A percentile compares a stretch with the other conserved stretches of the same genome.
Conservation (phyloP, 2,329 filamentous ascomycete species). For the Nigrospora osmanthi region DNA sequence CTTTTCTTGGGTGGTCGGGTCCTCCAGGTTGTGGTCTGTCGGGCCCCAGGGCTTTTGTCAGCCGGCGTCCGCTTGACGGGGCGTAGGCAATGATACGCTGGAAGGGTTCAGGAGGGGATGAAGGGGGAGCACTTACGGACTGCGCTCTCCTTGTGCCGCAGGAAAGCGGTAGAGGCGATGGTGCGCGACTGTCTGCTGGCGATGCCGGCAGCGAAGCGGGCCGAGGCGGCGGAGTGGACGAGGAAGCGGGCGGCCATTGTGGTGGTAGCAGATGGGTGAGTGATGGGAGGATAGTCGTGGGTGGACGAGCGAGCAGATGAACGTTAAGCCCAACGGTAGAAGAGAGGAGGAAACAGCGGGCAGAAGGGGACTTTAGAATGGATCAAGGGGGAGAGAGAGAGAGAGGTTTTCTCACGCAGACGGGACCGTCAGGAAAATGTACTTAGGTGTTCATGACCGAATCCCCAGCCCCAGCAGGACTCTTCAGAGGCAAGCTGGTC, state of each 20-base stretch:
- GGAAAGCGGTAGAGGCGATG: conserved; percentile 5
- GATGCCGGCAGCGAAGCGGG: conserved; percentile 1
- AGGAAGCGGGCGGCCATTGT: conserved; percentile 6
- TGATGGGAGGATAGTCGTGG: too few species aligned
- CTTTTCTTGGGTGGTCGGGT: conserved; percentile 24
- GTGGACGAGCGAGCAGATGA: too few species aligned
- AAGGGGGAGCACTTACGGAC: conserved; percentile 1
- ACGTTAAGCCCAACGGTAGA: too few species aligned
- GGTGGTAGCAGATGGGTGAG: not conserved
- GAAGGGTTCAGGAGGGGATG: not conserved
- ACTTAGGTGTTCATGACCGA: too few species aligned
- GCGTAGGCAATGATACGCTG: not conserved
- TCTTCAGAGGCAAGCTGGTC: too few species aligned
- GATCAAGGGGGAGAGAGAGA: too few species aligned
- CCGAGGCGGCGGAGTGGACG: conserved; percentile 2
- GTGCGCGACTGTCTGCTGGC: conserved; percentile 5
- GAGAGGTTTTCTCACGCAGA: too few species aligned
- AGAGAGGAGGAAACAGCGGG: too few species aligned
- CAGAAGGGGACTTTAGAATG: too few species aligned
- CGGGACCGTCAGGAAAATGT: too few species aligned
- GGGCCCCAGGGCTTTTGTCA: not conserved
- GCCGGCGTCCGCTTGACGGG: too few species aligned
- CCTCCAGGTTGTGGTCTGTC: conserved; percentile 1
- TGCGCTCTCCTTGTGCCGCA: conserved; percentile 7
- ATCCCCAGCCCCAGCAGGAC: too few species aligned